Evolutionary conservation across 2,329 filamentous ascomycete species (phyloP), one percentile per base, ranked within the genome.

Genomic region (Cercospora beticola): DNA sequence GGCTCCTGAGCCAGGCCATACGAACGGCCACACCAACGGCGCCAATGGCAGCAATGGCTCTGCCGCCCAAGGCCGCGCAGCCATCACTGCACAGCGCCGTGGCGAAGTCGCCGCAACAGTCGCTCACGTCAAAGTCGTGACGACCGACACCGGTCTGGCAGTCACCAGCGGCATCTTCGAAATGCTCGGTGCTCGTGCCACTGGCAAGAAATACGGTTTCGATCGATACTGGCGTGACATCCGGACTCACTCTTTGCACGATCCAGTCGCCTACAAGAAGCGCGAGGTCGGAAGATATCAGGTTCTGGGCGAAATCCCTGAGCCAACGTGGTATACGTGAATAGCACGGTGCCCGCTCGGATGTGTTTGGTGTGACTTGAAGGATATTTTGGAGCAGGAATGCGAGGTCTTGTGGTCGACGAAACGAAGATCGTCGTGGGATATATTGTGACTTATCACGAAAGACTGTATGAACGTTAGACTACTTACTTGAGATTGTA

Each of bases 251-350:
- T 86, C 84, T 0, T 76, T 91, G 73, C 88, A 90, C 78, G 89
- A 90, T 76, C 88, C 88, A 0, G 87, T 90, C 30, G 86, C 88
- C 26, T 90, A 90, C 73, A 90, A 90, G 82, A 88, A 89, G 66
- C 78, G 85, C 3, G 88, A 90, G 77, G 73, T 90, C 62, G 88
- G 88, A 0, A 78, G 85, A 23, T 90, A 83, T 74, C 81, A 84
- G 46, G 73, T 90, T 65, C 73, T 89, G 61, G 83, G 81, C 8
- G 67, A 69, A 56, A 66, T 69, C n/a, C 67, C 67, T 0, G 67
- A 69, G 64, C 67, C 67, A 18, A 66, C 67, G 10, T 69, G 67
- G 67, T 69, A 69, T 40, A 69, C 67, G 21, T 69, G 63, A 64
- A 62, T 69, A 23, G 67, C 58, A 52, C 36, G 40, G 36, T 66